A percentile compares a stretch with the other conserved stretches of the same genome.
Evolutionary conservation across 2,329 filamentous ascomycete genomes (phyloP).

Genomic region (Hymenoscyphus albidus): DNA sequence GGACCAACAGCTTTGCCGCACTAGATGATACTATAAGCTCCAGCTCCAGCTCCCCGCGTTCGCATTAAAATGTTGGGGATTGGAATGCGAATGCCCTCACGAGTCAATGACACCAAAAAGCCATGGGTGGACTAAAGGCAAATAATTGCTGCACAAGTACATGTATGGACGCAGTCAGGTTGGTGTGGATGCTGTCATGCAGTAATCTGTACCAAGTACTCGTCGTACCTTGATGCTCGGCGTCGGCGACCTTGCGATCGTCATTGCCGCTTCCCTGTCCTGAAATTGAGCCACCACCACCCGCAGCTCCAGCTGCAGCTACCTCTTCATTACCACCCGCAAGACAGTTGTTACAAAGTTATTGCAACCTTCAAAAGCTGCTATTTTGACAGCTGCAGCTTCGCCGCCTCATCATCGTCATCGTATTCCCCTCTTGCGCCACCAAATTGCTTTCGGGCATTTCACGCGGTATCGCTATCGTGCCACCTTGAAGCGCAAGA

Average conservation of each 20-base stretch:
- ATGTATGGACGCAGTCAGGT: not conserved
- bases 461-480: not conserved
- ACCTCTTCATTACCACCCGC: not conserved
- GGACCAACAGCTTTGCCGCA: not conserved
- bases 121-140: not conserved
- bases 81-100: not conserved
- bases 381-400: not conserved
- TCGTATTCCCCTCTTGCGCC: not conserved
- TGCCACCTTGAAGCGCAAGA: not conserved
- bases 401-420: constrained; percentile 1
- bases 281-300: not conserved
- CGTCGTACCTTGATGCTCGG: not conserved
- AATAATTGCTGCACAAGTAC: not conserved
- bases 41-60: not conserved
- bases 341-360: not conserved
- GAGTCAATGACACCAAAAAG: not conserved
- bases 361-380: not conserved
- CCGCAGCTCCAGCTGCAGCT: not conserved
- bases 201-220: no score
- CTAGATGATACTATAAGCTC: not conserved
- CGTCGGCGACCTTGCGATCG: not conserved
- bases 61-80: not conserved
- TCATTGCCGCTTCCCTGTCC: not conserved
- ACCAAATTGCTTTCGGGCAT: not conserved
- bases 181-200: not conserved